Evolutionary conservation across 805 yeast genomes (phyloP), one percentile per base, ranked within the genome.

Genomic region (Metschnikowia cerradonensis): DNA sequence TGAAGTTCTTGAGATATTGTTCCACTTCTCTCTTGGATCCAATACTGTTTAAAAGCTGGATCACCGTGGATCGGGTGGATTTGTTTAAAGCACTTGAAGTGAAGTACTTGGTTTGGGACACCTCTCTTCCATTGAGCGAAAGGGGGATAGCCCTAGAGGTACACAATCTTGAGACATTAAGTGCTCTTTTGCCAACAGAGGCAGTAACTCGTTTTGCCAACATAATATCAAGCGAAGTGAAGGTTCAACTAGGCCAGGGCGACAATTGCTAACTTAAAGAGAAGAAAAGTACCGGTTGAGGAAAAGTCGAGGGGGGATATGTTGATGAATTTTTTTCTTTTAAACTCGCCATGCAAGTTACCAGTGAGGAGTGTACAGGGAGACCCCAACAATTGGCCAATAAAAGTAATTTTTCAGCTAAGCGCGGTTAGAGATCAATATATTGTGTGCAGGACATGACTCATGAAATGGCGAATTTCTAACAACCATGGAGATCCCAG

Each of bases 11-110:
- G 64, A 94, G 80, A 70, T 94, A 94, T 70, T 94, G 99, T 68
- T 94, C 99, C 41, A 94, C 99, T 72, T 94, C 99, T 57, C 98
- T 81, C 67, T 94, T 95, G 44, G 97, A 90, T 23, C 98, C 97
- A 59, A 94, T 94, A 70, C 91, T 94, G 76, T 92, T 94, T 67
- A 94, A 77, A 47, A 94, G 77, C 70, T 95, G 99, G 53, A 94
- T 88, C 30, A 94, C 98, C 0, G 99, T 94, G 19, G 97, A 90
- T 68, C 97, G 80, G 30, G 98, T 91, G 35, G 89, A 84, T 61
- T 64, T 63, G 2, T 38, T 38, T 7, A 46, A 45, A 17, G 58
- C 32, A 35, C 53, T 38, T 13, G 52, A 33, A 20, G 47, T 43
- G 30, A 55, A 51, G 20, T 19, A 17, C 45, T 52, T 55, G 19